Base-by-base conservation (phyloP, 1,284 basidiomycete genomes). In the Takashimella koratensis region DNA sequence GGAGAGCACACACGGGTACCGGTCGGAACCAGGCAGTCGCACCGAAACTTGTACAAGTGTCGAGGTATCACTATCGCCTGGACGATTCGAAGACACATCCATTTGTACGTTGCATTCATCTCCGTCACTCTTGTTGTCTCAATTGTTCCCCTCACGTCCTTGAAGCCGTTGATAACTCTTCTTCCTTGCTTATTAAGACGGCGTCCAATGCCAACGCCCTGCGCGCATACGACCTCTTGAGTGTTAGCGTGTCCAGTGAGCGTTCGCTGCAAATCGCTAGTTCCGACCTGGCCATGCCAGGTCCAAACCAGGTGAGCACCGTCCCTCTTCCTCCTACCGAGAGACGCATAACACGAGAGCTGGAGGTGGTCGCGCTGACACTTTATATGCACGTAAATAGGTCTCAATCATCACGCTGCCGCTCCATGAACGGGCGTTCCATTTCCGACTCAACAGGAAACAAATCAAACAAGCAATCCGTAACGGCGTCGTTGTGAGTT, bases 371-470 rank as follows among this genome's bases (percentile, higher is more conserved):
- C 25, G 3, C n/a, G n/a, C n/a, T n/a, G n/a, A n/a, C n/a, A n/a
- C n/a, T n/a, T n/a, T n/a, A n/a, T n/a, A n/a, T n/a, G n/a, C n/a
- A n/a, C n/a, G n/a, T n/a, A 16, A 36, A 23, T 41, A 75, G 72
- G 59, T 75, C 41, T 74, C 74, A 3, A 74, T 76, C 49, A 75
- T 76, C 56, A 72, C 72, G 5, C 59, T 76, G 2, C 73, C 74
- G 1, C 52, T 75, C 16, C 73, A 76, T 50, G 72, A 76, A 53
- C 54, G 64, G 43, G 67, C 68, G 4, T 74, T 65, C 58, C 66
- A 64, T 52, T 75, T 71, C 64, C 60, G 64, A 30, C 57, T 68
- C 51, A 76, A 72, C 47, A 60, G 62, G 30, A 73, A 72, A 51
- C 74, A 69, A 59, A 67, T 76, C 54, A 62, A 66, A 16, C 68